A percentile compares a stretch with the other conserved stretches of the same genome.
Conservation (phyloP, 2,329 filamentous ascomycete species). For the Arachnomyces sp. region DNA sequence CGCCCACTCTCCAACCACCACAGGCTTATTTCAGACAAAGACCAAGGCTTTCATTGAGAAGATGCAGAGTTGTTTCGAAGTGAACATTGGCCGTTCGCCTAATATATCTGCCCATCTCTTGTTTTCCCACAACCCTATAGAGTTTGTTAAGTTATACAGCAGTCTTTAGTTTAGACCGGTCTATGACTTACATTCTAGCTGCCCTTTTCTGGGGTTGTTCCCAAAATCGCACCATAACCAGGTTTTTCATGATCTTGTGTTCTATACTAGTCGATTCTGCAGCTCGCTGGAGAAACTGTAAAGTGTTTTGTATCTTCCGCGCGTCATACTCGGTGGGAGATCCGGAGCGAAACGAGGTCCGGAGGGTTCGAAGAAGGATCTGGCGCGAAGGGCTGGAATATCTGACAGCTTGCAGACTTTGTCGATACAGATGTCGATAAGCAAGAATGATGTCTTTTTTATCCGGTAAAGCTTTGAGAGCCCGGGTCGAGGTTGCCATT, state of each 20-base stretch:
- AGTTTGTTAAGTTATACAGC: constrained; percentile 10
- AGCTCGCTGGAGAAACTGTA: constrained; percentile 39
- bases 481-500: neutral
- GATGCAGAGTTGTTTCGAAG: constrained; percentile 37
- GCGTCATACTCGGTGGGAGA: constrained; percentile 30
- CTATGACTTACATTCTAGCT: constrained; percentile 24
- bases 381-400: constrained; percentile 52
- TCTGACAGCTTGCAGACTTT: constrained; percentile 47
- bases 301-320: constrained; percentile 36
- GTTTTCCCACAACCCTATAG: constrained; percentile 22
- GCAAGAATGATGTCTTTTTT: constrained; percentile 38
- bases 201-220: constrained; percentile 26
- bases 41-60: constrained; percentile 42
- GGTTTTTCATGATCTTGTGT: constrained; percentile 41
- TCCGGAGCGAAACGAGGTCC: constrained; percentile 35
- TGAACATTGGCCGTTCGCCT: constrained; percentile 31
- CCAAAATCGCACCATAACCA: constrained; percentile 39
- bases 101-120: constrained; percentile 20
- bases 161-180: constrained; percentile 6
- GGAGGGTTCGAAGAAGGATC: constrained; percentile 41
- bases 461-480: constrained; percentile 8
- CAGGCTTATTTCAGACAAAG: constrained; percentile 31
- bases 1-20: constrained; percentile 14
- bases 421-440: constrained; percentile 52
- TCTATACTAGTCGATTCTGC: constrained; percentile 33